Base-by-base conservation (phyloP, 2,329 filamentous ascomycete species). In the Chaetomiaceae sp. region DNA sequence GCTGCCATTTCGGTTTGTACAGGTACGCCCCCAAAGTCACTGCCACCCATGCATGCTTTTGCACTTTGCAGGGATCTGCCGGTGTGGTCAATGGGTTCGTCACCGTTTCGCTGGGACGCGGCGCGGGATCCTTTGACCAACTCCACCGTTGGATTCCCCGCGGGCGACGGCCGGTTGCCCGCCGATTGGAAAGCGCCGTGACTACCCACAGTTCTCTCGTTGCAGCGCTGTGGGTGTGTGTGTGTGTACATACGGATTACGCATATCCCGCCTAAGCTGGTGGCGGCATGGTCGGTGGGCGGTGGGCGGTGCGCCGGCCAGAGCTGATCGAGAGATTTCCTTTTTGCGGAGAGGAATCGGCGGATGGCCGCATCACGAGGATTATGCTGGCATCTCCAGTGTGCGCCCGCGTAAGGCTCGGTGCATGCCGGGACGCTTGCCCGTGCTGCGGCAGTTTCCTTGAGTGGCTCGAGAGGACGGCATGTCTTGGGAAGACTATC, bases 41-140 rank as follows among this genome's bases (percentile, higher is more conserved):
- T 30, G 20, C n/a, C 33, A 55, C 47, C 54, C 60, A 57, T 58
- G 55, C 51, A n/a, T n/a, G n/a, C n/a, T n/a, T 34, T 34, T 44
- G 43, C 43, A 47, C 34, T 36, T 53, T 49, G 54, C 58, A 61
- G 60, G 60, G 57, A 54, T 59, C 32, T 20, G 32, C 46, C 30
- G 48, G 53, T 52, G 51, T n/a, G 56, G 47, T 46, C 36, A 38
- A 46, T 52, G 32, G 45, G 45, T 36, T 58, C 55, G 53, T 58
- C 57, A 57, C 55, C 56, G 59, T 60, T 61, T 61, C 48, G 55
- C 56, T 54, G 57, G 57, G 46, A 58, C 52, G 45, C 38, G 46
- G 43, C 44, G 36, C 36, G 45, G 53, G 55, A 53, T 52, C 38
- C 44, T 41, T 52, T 49, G 49, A 54, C 49, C 41, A 20, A 33